Percentiles rank a stretch among this genome's conserved stretches.
These are phyloP conservation scores for Tubosaeta sp. DNA, from an alignment of 768 basidiomycete species.

Conservation along the genomic window DNA sequence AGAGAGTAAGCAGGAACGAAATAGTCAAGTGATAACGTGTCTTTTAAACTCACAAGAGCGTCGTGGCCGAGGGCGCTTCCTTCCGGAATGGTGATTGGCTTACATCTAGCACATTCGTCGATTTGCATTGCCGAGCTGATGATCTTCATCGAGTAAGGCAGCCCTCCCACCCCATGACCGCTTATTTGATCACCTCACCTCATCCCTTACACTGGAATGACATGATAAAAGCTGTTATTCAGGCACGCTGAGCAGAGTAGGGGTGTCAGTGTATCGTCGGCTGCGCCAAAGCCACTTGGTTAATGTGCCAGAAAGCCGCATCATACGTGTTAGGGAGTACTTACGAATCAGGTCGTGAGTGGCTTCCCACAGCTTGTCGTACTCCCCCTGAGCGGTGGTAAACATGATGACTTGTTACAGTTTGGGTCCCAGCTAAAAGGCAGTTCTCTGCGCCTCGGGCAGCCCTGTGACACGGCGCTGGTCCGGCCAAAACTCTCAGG, in stretches of 20 bases:
- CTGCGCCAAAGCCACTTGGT: neutral
- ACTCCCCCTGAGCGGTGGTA: neutral
- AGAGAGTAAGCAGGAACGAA: neutral
- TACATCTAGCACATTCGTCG: slow-evolving; percentile 20
- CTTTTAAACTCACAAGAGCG: slow-evolving; percentile 14
- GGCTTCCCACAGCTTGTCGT: slow-evolving; percentile 9
- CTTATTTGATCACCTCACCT: slow-evolving; percentile 1
- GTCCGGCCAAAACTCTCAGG: neutral
- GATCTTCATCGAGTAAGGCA: neutral
- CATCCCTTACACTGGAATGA: neutral
- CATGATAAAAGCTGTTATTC: neutral
- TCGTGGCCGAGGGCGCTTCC: slow-evolving; percentile 4
- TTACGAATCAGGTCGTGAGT: slow-evolving; percentile 14
- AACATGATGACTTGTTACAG: neutral
- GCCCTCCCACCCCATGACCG: neutral
- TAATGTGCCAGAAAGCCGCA: no score
- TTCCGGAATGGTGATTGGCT: slow-evolving; percentile 13
- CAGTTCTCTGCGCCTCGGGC: neutral
- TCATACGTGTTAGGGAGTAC: neutral
- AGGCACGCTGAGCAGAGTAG: slow-evolving; percentile 2
- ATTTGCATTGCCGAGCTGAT: slow-evolving; percentile 2
- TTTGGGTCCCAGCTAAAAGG: neutral
- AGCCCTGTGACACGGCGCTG: neutral
- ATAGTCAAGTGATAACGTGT: neutral
- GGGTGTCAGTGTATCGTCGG: neutral